Percentiles rank a stretch among this genome's conserved stretches.
These are phyloP conservation scores for Austroboletus olivaceoglutinosus DNA, from an alignment of 1,284 basidiomycete genomes.

Conservation along the genomic window DNA sequence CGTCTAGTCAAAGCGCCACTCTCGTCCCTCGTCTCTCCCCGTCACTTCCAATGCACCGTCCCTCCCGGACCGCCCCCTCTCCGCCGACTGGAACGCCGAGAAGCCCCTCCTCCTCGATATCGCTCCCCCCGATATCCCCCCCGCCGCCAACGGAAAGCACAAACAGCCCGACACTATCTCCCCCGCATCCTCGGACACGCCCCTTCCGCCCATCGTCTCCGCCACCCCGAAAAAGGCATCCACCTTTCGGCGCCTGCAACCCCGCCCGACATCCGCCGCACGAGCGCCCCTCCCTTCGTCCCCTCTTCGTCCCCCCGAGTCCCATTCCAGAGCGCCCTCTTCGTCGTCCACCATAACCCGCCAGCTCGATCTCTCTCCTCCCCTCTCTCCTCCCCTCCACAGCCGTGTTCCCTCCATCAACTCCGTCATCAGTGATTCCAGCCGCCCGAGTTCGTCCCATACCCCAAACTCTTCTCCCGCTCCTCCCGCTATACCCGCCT, in stretches of 20 bases:
- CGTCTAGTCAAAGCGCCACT: conserved; percentile 70
- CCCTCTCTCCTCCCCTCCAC: conserved; percentile 16
- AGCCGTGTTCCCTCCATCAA: conserved; percentile 27
- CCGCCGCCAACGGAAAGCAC: conserved; percentile 10
- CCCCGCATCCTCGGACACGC: conserved; percentile 13
- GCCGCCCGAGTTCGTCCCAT: conserved; percentile 14
- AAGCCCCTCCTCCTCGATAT: conserved; percentile 17
- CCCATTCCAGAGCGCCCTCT: conserved; percentile 22
- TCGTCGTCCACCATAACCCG: conserved; percentile 19
- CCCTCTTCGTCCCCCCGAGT: conserved; percentile 39
- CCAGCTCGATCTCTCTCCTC: conserved; percentile 15
- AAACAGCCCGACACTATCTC: conserved; percentile 6
- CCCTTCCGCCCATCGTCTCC: conserved; percentile 15
- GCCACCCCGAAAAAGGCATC: conserved; percentile 47
- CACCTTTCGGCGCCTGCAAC: conserved; percentile 59
- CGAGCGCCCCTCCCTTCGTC: conserved; percentile 40
- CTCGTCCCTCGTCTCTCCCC: conserved; percentile 49
- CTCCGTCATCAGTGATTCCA: conserved; percentile 15
- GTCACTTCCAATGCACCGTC: conserved; percentile 34
- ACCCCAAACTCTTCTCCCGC: conserved; percentile 7
- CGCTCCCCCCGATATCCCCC: not conserved
- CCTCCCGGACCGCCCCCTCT: conserved; percentile 18
- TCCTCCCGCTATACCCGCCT: conserved; percentile 1
- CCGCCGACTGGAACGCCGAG: conserved; percentile 19
- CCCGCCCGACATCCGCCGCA: conserved; percentile 34